A percentile compares a stretch with the other conserved stretches of the same genome.
Evolutionary conservation across 2,329 filamentous ascomycete genomes (phyloP).

Genomic region (Paradendryphiella salina): DNA sequence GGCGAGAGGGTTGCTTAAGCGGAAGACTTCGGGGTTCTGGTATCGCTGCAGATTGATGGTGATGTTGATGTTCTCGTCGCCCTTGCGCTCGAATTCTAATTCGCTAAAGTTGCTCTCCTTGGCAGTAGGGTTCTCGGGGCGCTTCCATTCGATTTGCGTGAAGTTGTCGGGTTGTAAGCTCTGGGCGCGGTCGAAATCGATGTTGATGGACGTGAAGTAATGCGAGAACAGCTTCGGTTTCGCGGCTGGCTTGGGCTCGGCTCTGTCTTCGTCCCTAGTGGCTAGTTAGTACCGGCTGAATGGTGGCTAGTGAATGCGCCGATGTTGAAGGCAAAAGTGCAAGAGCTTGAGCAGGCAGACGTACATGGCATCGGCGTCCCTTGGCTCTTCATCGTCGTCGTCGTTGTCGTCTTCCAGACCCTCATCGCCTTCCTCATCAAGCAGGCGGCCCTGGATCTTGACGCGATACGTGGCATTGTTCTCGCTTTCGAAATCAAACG

Average conservation of each 20-base stretch:
- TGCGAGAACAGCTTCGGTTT: conserved; percentile 67
- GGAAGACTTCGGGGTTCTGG: conserved; percentile 83
- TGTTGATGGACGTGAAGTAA: conserved; percentile 79
- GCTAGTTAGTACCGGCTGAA: conserved; percentile 7
- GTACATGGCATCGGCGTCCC: conserved; percentile 58
- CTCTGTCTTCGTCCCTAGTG: conserved; percentile 58
- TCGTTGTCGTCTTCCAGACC: conserved; percentile 40
- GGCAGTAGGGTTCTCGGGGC: conserved; percentile 67
- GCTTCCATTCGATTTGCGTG: conserved; percentile 80
- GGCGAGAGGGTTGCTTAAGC: conserved; percentile 75
- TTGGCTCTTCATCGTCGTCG: too few species aligned
- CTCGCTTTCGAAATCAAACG: conserved; percentile 79
- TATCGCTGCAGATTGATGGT: conserved; percentile 84
- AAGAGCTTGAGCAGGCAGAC: conserved; percentile 2
- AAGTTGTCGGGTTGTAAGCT: conserved; percentile 69
- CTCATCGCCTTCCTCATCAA: conserved; percentile 57
- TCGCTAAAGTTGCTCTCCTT: conserved; percentile 82
- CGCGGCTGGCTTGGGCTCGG: conserved; percentile 36
- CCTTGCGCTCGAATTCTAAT: conserved; percentile 85
- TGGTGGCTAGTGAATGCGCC: background rate
- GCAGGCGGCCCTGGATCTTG: conserved; percentile 84
- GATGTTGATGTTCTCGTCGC: conserved; percentile 90
- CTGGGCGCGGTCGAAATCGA: conserved; percentile 60
- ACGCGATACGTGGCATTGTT: conserved; percentile 81
- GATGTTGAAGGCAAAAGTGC: background rate